phyloP scores from a whole-genome alignment of 2,329 filamentous ascomycete genomes.

The Cladophialophora immunda region DNA sequence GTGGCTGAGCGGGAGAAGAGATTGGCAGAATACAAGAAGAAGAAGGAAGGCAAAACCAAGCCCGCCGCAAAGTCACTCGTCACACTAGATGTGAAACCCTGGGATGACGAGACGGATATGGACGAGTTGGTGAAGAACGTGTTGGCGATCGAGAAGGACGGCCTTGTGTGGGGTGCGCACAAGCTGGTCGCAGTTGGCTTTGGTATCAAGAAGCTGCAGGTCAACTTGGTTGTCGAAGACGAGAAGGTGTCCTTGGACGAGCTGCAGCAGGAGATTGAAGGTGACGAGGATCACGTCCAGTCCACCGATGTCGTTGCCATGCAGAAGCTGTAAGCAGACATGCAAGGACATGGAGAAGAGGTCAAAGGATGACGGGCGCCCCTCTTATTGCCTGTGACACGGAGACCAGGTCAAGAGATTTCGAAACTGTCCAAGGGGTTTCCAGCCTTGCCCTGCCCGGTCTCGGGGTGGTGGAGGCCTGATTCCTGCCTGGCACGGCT shows the following conservation, averaged over 20 bases:
- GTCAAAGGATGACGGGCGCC: neutral
- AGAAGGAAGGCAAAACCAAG: conserved; percentile 96
- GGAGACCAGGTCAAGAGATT: conserved; percentile 15
- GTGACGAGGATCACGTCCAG: conserved; percentile 94
- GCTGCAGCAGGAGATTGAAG: conserved; percentile 84
- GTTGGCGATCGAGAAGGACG: conserved; percentile 85
- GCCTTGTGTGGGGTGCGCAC: conserved; percentile 93
- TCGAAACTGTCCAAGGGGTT: conserved; percentile 14
- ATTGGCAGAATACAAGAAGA: conserved; percentile 91
- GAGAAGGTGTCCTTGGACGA: conserved; percentile 91
- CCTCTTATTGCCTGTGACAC: conserved; percentile 16
- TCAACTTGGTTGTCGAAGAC: conserved; percentile 97
- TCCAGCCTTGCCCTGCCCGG: conserved; percentile 18
- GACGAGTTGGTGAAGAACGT: conserved; percentile 80
- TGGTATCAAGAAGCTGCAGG: conserved; percentile 99
- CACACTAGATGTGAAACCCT: conserved; percentile 96
- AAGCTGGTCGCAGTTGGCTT: conserved; percentile 91
- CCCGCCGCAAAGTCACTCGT: conserved; percentile 93
- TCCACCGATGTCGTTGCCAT: conserved; percentile 89
- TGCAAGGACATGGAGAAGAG: neutral
- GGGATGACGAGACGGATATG: conserved; percentile 98
- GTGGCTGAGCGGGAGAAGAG: conserved; percentile 85
- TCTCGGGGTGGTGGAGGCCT: neutral
- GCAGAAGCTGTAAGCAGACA: conserved; percentile 57
- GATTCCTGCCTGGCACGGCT: conserved; percentile 2